These are phyloP conservation scores for Cyclotella choctawhatcheeana DNA, from an alignment of 108 stramenopile species.

Conservation along the genomic window DNA sequence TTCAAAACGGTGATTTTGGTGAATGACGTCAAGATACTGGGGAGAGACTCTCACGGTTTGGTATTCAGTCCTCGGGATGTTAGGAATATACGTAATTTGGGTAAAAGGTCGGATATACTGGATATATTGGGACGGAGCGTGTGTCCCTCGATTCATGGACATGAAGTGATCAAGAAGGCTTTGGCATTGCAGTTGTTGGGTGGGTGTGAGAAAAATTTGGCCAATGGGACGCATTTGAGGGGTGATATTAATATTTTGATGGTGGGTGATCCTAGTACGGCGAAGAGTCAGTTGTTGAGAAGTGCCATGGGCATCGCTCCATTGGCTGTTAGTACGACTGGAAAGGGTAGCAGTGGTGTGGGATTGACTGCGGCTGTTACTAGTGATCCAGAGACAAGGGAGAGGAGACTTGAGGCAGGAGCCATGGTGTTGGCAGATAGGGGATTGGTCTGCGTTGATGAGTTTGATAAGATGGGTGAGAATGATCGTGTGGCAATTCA, in stretches of 20 bases:
- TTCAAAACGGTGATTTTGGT: conserved; percentile 96
- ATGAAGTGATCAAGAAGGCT: conserved; percentile 96
- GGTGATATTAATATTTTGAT: conserved; percentile 99
- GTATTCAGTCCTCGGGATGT: conserved; percentile 83
- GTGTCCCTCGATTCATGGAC: conserved; percentile 98
- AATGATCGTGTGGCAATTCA: conserved; percentile 97
- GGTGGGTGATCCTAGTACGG: conserved; percentile 99
- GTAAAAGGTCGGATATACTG: conserved; percentile 81
- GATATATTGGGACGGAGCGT: conserved; percentile 84
- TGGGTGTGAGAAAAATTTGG: conserved; percentile 96
- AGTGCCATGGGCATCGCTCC: conserved; percentile 96
- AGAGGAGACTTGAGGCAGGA: conserved; percentile 97
- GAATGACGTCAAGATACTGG: conserved; percentile 93
- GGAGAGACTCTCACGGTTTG: conserved; percentile 82
- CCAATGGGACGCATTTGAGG: conserved; percentile 97
- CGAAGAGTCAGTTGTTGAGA: conserved; percentile 97
- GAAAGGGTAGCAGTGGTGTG: conserved; percentile 98
- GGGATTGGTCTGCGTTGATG: conserved; percentile 99
- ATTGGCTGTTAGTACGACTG: conserved; percentile 91
- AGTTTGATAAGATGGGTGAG: conserved; percentile 94
- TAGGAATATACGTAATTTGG: conserved; percentile 77
- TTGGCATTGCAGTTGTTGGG: conserved; percentile 92
- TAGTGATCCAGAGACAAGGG: conserved; percentile 96
- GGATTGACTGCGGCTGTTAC: conserved; percentile 99
- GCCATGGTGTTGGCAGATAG: conserved; percentile 99